phyloP scores from a whole-genome alignment of 108 stramenopile genomes.

The Skeletonema potamos region DNA sequence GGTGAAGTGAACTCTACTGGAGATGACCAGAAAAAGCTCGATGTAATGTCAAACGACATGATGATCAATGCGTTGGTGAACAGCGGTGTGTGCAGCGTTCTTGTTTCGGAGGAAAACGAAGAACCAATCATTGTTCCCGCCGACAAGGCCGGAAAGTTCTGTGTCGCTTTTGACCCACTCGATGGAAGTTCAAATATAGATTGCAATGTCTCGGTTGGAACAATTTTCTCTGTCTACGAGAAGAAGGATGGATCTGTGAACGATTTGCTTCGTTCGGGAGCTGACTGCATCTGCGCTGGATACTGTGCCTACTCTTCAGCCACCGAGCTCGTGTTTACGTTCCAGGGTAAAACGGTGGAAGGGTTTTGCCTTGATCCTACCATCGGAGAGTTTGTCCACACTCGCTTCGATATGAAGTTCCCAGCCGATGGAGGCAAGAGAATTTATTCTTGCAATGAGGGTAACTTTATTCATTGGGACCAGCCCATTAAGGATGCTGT shows the following conservation, averaged over 20 bases:
- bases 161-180: slow-evolving; percentile 98
- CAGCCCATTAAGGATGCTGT: slow-evolving; percentile 91
- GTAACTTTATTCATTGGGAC: slow-evolving; percentile 94
- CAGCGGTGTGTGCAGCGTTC: slow-evolving; percentile 91
- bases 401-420: slow-evolving; percentile 86
- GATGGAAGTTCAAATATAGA: slow-evolving; percentile 99
- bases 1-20: slow-evolving; percentile 97
- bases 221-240: slow-evolving; percentile 97
- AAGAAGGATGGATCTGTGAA: slow-evolving; percentile 77
- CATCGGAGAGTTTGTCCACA: slow-evolving; percentile 98
- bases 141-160: slow-evolving; percentile 89
- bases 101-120: slow-evolving; percentile 98
- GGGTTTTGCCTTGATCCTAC: slow-evolving; percentile 98
- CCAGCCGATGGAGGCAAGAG: slow-evolving; percentile 90
- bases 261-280: slow-evolving; percentile 93
- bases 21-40: slow-evolving; percentile 99
- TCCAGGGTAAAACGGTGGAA: slow-evolving; percentile 86
- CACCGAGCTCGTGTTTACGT: slow-evolving; percentile 93
- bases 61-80: slow-evolving; percentile 96
- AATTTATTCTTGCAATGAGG: slow-evolving; percentile 98
- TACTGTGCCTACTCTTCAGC: slow-evolving; percentile 94
- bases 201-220: slow-evolving; percentile 98
- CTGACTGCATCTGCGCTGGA: slow-evolving; percentile 91
- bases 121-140: slow-evolving; percentile 95
- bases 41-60: slow-evolving; percentile 98